Base-by-base conservation (phyloP, 2,329 filamentous ascomycete genomes). In the Curvularia eragrostidis region DNA sequence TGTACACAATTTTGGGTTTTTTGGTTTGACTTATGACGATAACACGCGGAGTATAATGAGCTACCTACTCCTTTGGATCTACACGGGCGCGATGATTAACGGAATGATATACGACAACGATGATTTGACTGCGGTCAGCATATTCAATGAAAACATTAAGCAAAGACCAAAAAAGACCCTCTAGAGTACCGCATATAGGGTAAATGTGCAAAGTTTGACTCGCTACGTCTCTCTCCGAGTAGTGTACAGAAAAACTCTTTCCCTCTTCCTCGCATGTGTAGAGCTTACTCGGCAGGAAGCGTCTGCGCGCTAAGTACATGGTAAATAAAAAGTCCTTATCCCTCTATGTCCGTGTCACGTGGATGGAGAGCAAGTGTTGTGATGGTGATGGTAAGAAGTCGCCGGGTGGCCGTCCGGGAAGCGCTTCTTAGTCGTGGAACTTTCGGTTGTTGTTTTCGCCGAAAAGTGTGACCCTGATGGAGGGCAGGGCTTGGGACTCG, bases 401-500 rank as follows among this genome's bases (percentile, higher is more conserved):
- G n/a, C 38, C 12, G n/a, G 30, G 24, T 52, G 43, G 34, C 49
- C 36, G 28, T 48, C 30, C 41, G 46, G 8, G 6, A 50, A 46
- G 13, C 36, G 26, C 15, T 4, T 47, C 71, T 76, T 89, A 99
- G 77, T 98, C 93, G 75, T 87, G 91, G 86, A 98, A 99, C 81
- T 90, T 96, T 78, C 95, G 89, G 86, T 98, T 97, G 70, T 88
- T 84, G 83, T 99, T 99, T 82, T 91, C 89, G 60, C 95, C 95
- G 74, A 99, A 99, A 58, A 99, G 84, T 15, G 90, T 90, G 77
- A 90, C 86, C 73, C 95, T 87, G 72, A 99, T 89, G 43, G 88
- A 88, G 13, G 95, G 95, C 57, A 97, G 86, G 50, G 91, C 91
- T 67, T 91, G 90, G 56, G 89, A 88, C 80, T 97, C 90, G 65